Percentiles rank a stretch among this genome's conserved stretches.
Conservation (phyloP, 257 asterid genomes). For the Lycium ferocissimum region DNA sequence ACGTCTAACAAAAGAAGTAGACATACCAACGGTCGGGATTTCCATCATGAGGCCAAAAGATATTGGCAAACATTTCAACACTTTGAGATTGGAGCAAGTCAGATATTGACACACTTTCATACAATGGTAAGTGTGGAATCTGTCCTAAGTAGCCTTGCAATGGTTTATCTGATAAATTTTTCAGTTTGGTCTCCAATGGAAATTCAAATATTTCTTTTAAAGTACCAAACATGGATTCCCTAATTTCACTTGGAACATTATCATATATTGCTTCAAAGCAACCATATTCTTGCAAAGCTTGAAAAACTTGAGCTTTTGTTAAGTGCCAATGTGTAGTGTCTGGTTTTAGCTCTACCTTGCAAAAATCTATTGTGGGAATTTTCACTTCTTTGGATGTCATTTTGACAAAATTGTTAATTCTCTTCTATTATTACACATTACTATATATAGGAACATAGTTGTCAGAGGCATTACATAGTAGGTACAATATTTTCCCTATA, state of each 20-base stretch:
- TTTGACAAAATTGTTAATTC: background rate
- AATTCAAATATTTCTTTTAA: too few relatives aligned
- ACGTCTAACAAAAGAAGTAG: too few relatives aligned
- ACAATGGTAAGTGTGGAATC: background rate
- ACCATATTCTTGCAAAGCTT: conserved; percentile 1
- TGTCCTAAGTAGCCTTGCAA: background rate
- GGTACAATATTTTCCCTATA: too few relatives aligned
- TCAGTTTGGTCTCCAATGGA: background rate
- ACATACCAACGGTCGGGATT: background rate
- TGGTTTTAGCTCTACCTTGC: background rate
- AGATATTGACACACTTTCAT: background rate
- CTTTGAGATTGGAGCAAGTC: background rate
- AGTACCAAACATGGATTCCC: too few relatives aligned
- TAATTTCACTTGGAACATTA: too few relatives aligned
- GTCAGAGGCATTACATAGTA: too few relatives aligned
- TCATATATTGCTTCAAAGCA: too few relatives aligned
- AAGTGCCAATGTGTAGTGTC: background rate
- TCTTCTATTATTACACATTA: too few relatives aligned
- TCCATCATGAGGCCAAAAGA: too few relatives aligned
- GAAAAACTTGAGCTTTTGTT: background rate
- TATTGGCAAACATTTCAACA: background rate
- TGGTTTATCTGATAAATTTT: background rate
- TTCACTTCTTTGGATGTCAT: background rate
- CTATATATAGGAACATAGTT: too few relatives aligned
- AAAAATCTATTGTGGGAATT: background rate